phyloP scores from a whole-genome alignment of 2,329 filamentous ascomycete species.

The Nannizzia gypsea region DNA sequence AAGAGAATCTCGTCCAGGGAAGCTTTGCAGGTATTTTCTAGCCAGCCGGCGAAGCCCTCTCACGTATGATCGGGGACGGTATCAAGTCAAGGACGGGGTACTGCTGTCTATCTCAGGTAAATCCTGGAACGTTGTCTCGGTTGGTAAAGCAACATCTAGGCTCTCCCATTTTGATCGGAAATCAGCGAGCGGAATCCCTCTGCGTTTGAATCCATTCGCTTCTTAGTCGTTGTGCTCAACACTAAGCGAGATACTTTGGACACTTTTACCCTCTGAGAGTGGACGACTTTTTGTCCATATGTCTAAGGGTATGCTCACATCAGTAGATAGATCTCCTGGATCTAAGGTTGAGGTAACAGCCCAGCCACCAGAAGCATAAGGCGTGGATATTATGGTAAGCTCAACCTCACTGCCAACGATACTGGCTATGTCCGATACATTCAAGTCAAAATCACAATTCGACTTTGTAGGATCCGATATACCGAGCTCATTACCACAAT shows the following conservation, averaged over 20 bases:
- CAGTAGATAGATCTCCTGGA: slow-evolving; percentile 5
- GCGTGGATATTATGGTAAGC: slow-evolving; percentile 7
- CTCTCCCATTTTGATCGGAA: slow-evolving; percentile 13
- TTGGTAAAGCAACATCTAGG: neutral
- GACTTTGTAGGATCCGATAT: neutral
- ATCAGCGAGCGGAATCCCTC: slow-evolving; percentile 11
- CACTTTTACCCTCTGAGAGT: neutral
- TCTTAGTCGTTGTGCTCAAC: slow-evolving; percentile 16
- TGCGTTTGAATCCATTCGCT: slow-evolving; percentile 2
- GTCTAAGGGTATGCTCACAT: neutral
- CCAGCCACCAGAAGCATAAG: slow-evolving; percentile 10
- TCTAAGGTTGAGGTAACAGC: slow-evolving; percentile 6
- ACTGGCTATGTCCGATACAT: slow-evolving; percentile 1
- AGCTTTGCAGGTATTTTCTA: slow-evolving; percentile 5
- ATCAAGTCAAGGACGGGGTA: too few relatives aligned
- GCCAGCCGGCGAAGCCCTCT: neutral
- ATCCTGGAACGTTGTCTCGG: too few relatives aligned
- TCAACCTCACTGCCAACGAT: neutral
- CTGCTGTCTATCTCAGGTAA: too few relatives aligned
- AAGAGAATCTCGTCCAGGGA: slow-evolving; percentile 1
- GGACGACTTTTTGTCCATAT: slow-evolving; percentile 7
- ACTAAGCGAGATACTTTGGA: slow-evolving; percentile 12
- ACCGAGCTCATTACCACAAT: neutral
- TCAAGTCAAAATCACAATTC: neutral
- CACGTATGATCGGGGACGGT: neutral